Evolutionary conservation across 768 basidiomycete species (phyloP), one percentile per base, ranked within the genome.

Genomic region (Leccinum subgranulosum): DNA sequence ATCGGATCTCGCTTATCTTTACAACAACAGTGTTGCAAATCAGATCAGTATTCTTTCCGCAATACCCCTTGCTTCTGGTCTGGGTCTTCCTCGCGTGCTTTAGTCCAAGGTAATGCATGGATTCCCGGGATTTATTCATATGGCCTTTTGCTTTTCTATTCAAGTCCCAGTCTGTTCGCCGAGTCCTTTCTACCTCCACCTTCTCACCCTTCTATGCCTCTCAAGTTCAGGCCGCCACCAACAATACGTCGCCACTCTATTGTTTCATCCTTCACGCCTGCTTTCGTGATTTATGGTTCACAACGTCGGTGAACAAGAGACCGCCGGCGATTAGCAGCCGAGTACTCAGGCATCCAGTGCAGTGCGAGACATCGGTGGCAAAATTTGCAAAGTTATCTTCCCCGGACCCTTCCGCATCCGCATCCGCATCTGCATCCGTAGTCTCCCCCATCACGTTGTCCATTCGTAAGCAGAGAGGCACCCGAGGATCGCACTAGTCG

Each of bases 381-480:
- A 12, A 39, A 31, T 28, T 19, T 10, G 17, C 14, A 31, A 29
- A 23, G 33, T 19, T n/a, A 52, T 25, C 12, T 19, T 9, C 28
- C 11, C 53, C 47, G 49, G 29, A 1, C 14, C 49, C 53, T 66
- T 57, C 64, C 55, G 55, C 27, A 21, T 43, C 49, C 45, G 55
- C 15, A 14, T 57, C 64, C 55, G 55, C 27, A 21, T 43, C 49
- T 34, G 55, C 15, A 14, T 34, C 55, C 57, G 60, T 31, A 54
- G 49, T 49, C 39, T 39, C n/a, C 17, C 39, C n/a, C 19, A 19
- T 43, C 41, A 39, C 36, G 15, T 17, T 33, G 33, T 34, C 33
- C 33, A 49, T 60, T 58, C 49, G 55, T 31, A 47, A 64, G 34
- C 31, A 43, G 43, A 23, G 33, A 64, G 52, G 53, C n/a, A 43